Evolutionary conservation across 257 asterid genomes (phyloP), one percentile per base, ranked within the genome.

Genomic region (Nicotiana otophora): DNA sequence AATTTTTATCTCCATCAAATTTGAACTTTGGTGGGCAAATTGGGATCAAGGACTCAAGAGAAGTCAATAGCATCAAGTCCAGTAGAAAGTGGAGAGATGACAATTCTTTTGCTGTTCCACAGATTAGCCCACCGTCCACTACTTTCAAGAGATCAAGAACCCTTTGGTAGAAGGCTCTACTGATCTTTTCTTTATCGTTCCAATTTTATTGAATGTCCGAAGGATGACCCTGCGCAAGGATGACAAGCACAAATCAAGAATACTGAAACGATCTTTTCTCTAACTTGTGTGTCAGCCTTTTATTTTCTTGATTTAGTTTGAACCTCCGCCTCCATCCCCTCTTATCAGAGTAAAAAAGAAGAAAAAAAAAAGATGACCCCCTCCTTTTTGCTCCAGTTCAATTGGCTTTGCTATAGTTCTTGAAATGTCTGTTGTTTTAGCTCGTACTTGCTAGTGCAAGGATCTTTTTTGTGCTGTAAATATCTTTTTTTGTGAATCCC

Each of bases 101-200:
- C 72, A 85, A 87, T 46, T 89, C 86, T 31, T 89, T 85, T 77
- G 86, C 92, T 58, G 95, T 91, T 77, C 95, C 95, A 62, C 94
- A 89, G 83, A 92, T 89, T 63, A 84, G 69, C 64, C 87, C 89
- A 78, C 17, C 83, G 64, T 84, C 92, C 39, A 33, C 61, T 79
- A 83, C 86, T 84, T 66, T 80, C 69, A 88, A 89, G 87, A 90
- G 88, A 90, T 84, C 91, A 39, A 86, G 91, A 89, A 81, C 51
- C 80, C 69, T 76, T 46, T 88, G 90, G 86, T 85, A 77, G 85
- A 64, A 63, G 10, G 15, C 2, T 23, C 42, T 0, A 1, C 42
- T 10, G 7, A 70, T n/a, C 61, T 72, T 6, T 14, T 46, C 1
- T 72, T 5, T 46, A 23, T 72, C 79, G 61, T 72, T 72, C 1